Conservation (phyloP, 192 early-diverging fungal species). For the Coemansia sp. region DNA sequence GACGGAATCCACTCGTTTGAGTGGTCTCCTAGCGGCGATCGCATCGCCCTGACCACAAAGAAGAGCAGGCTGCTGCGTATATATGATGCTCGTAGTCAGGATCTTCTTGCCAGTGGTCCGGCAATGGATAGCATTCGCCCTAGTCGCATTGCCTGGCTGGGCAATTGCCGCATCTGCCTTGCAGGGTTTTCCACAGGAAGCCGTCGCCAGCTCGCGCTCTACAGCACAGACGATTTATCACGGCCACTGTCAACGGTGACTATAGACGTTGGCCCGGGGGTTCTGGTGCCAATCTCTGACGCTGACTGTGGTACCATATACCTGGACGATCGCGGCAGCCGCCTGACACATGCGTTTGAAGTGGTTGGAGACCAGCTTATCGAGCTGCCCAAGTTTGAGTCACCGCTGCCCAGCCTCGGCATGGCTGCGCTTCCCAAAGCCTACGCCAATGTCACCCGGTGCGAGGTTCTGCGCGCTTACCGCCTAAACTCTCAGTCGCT, state of each 20-base stretch:
- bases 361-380: slow-evolving; percentile 51
- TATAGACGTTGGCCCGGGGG: slow-evolving; percentile 75
- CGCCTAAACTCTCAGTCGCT: slow-evolving; percentile 68
- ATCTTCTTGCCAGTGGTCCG: slow-evolving; percentile 59
- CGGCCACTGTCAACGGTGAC: slow-evolving; percentile 44
- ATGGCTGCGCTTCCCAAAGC: slow-evolving; percentile 72
- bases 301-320: slow-evolving; percentile 67
- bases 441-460: slow-evolving; percentile 60
- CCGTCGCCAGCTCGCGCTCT: slow-evolving; percentile 67
- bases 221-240: slow-evolving; percentile 44
- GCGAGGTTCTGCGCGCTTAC: slow-evolving; percentile 72
- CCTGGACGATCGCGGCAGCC: slow-evolving; percentile 75
- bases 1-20: slow-evolving; percentile 48
- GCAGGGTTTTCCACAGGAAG: slow-evolving; percentile 77
- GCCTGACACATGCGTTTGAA: slow-evolving; percentile 73
- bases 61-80: slow-evolving; percentile 68
- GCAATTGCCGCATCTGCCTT: slow-evolving; percentile 53
- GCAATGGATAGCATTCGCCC: slow-evolving; percentile 68
- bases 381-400: slow-evolving; percentile 64
- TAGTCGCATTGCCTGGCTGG: slow-evolving; percentile 69
- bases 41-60: slow-evolving; percentile 63
- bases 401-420: slow-evolving; percentile 63
- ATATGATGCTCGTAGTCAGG: slow-evolving; percentile 61
- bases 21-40: slow-evolving; percentile 67
- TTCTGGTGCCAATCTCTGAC: slow-evolving; percentile 71